Evolutionary conservation across 805 yeast species (phyloP).

Genomic region (Wickerhamomyces ciferrii): DNA sequence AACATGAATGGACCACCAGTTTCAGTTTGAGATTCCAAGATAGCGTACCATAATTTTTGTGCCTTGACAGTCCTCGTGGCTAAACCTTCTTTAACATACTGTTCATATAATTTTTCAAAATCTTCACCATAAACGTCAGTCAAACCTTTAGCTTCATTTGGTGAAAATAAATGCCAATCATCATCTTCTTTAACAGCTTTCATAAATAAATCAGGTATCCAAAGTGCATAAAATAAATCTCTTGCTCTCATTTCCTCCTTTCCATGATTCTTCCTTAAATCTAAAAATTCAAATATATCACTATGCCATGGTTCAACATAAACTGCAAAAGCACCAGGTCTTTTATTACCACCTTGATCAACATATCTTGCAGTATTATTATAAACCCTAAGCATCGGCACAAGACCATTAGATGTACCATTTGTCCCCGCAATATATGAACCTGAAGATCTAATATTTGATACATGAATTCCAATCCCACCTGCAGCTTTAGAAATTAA

Average conservation of each 20-base stretch:
- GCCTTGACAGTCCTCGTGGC: constrained; percentile 70
- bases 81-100: constrained; percentile 68
- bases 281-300: constrained; percentile 83
- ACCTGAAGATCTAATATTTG: constrained; percentile 86
- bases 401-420: constrained; percentile 87
- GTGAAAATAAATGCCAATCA: constrained; percentile 89
- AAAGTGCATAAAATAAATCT: constrained; percentile 86
- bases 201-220: constrained; percentile 97
- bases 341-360: constrained; percentile 96
- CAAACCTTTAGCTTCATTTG: constrained; percentile 84
- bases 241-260: constrained; percentile 93
- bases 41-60: constrained; percentile 89
- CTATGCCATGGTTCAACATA: constrained; percentile 98
- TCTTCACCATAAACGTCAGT: constrained; percentile 82
- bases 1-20: constrained; percentile 96
- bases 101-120: constrained; percentile 64
- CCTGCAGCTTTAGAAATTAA: constrained; percentile 93
- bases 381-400: constrained; percentile 93
- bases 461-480: constrained; percentile 88
- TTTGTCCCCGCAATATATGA: constrained; percentile 88
- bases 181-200: constrained; percentile 71
- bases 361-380: constrained; percentile 96
- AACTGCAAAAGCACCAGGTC: constrained; percentile 96
- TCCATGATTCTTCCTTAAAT: constrained; percentile 90
- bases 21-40: constrained; percentile 89